Percentiles rank a stretch among this genome's conserved stretches.
Conservation (phyloP, 2,329 filamentous ascomycete species). For the Talaromyces funiculosus region DNA sequence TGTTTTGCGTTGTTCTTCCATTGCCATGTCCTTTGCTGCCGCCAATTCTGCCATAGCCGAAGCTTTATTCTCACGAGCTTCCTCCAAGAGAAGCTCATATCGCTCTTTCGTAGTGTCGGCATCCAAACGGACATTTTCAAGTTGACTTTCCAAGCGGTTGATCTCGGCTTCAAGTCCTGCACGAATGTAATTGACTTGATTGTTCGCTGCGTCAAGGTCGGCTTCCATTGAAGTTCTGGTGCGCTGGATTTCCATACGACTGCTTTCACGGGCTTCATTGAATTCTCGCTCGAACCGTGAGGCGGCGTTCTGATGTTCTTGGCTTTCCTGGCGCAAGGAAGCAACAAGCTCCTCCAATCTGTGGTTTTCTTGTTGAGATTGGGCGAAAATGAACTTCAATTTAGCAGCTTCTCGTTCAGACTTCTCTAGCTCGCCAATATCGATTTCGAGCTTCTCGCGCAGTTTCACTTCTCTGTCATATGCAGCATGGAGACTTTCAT, state of each 20-base stretch:
- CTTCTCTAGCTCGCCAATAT: constrained; percentile 57
- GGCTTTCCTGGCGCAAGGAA: constrained; percentile 50
- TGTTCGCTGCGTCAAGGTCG: constrained; percentile 76
- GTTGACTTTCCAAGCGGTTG: constrained; percentile 62
- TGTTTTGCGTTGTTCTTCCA: constrained; percentile 55
- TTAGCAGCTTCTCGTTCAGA: constrained; percentile 73
- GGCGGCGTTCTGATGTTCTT: constrained; percentile 64
- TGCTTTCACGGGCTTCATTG: constrained; percentile 74
- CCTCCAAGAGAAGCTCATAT: constrained; percentile 78
- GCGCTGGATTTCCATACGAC: constrained; percentile 72
- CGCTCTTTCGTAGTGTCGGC: constrained; percentile 74
- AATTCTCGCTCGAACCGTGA: constrained; percentile 74
- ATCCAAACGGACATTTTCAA: constrained; percentile 73
- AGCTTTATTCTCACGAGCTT: constrained; percentile 65
- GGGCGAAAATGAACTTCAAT: constrained; percentile 71
- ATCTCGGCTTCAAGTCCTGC: constrained; percentile 78
- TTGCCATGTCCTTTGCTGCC: constrained; percentile 48
- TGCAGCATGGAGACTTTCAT: constrained; percentile 51
- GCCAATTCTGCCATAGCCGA: constrained; percentile 51
- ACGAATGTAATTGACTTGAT: constrained; percentile 76
- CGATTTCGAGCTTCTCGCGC: constrained; percentile 55
- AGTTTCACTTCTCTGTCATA: constrained; percentile 65
- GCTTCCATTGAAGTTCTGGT: constrained; percentile 71
- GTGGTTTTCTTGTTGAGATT: constrained; percentile 53
- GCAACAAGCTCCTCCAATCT: constrained; percentile 57